These are phyloP conservation scores for Claviceps quebecensis DNA, from an alignment of 2,329 filamentous ascomycete genomes.

Conservation along the genomic window DNA sequence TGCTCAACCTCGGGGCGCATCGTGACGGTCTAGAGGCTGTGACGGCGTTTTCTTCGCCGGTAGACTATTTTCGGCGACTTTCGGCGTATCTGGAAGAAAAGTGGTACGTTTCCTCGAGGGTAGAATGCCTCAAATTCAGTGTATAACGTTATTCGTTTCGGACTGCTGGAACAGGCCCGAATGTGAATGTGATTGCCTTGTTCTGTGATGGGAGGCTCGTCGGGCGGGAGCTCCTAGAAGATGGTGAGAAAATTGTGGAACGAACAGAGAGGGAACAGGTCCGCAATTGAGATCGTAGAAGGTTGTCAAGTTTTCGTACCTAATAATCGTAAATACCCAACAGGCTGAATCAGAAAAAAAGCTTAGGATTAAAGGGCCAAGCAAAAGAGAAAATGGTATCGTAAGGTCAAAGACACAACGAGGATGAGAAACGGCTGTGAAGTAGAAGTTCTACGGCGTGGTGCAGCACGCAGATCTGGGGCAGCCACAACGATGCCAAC, in stretches of 20 bases:
- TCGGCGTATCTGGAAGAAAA: background rate
- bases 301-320: conserved; percentile 15
- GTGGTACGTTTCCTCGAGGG: background rate
- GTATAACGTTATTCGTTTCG: background rate
- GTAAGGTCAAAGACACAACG: background rate
- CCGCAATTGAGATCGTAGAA: conserved; percentile 5
- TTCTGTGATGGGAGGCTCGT: conserved; percentile 2
- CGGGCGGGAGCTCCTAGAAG: conserved; percentile 9
- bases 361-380: background rate
- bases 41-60: background rate
- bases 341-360: conserved; percentile 2
- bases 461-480: background rate
- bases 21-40: conserved; percentile 22
- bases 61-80: background rate
- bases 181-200: background rate
- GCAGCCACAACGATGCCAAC: background rate
- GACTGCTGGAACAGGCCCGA: background rate
- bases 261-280: conserved; percentile 7
- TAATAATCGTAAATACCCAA: conserved; percentile 9
- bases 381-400: background rate
- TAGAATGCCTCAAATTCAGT: background rate
- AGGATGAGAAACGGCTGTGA: background rate
- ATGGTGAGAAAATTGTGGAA: conserved; percentile 7
- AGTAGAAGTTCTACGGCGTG: background rate
- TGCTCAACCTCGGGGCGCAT: conserved; percentile 99